phyloP scores from a whole-genome alignment of 345 rosid genomes.

The Brassica nigra region DNA sequence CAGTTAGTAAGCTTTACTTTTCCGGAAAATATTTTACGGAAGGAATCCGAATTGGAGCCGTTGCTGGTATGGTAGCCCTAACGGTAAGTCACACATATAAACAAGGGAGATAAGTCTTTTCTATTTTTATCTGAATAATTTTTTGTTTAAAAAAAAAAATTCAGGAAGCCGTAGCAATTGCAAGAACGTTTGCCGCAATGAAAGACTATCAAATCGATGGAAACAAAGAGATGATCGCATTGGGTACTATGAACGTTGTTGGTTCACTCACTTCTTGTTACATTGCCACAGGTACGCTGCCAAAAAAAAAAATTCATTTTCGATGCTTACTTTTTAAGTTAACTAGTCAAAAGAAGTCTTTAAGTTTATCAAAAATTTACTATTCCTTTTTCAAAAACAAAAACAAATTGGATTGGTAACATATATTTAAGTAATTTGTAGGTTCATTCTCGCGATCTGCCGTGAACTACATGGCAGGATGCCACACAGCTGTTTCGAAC shows the following conservation, averaged over 20 bases:
- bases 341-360: not conserved
- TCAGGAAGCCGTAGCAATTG: conserved; percentile 93
- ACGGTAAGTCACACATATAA: conserved; percentile 56
- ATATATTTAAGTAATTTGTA: not conserved
- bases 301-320: not conserved
- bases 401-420: not conserved
- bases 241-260: conserved; percentile 83
- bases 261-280: conserved; percentile 98
- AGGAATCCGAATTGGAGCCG: conserved; percentile 72
- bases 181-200: conserved; percentile 92
- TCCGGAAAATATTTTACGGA: conserved; percentile 60
- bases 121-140: not conserved
- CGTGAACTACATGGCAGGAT: conserved; percentile 85
- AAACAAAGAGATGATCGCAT: conserved; percentile 94
- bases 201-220: conserved; percentile 94
- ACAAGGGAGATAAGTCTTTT: not conserved
- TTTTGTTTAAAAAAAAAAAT: not conserved
- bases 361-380: not conserved
- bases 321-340: not conserved
- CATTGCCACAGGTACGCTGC: conserved; percentile 72
- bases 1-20: conserved; percentile 62
- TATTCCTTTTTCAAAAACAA: not conserved
- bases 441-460: conserved; percentile 89
- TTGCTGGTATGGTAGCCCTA: conserved; percentile 82
- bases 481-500: conserved; percentile 76